These are phyloP conservation scores for Rhynchospora breviuscula DNA, from an alignment of 176 grass and related monocot genomes.

Conservation along the genomic window DNA sequence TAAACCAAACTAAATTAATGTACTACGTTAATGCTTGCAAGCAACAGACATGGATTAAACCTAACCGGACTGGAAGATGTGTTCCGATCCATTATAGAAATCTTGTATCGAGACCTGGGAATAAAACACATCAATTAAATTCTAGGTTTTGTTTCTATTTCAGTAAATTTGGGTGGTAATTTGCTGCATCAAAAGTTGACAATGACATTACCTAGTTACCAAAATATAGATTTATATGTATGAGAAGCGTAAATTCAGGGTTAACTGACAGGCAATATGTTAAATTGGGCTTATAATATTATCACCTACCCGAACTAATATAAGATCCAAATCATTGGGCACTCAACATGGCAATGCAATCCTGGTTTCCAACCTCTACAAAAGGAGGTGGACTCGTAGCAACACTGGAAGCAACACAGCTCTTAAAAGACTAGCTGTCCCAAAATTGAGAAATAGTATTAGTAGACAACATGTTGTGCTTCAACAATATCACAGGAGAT, in stretches of 20 bases:
- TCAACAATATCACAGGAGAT: background rate
- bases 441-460: background rate
- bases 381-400: background rate
- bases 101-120: background rate
- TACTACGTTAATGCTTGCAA: background rate
- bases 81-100: background rate
- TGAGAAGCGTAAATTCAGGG: background rate
- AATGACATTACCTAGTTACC: background rate
- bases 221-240: background rate
- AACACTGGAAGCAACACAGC: background rate
- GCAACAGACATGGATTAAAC: slow-evolving; percentile 2
- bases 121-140: background rate
- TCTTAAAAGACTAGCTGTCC: background rate
- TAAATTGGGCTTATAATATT: background rate
- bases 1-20: background rate
- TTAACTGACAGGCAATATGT: background rate
- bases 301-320: background rate
- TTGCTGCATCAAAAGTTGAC: background rate
- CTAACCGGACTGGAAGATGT: background rate
- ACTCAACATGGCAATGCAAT: background rate
- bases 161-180: background rate
- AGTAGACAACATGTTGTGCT: background rate
- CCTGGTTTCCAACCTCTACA: slow-evolving; percentile 4
- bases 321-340: background rate
- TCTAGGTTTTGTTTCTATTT: background rate